Conservation (phyloP, 805 yeast genomes). For the Cyberlindnera subsufficiens region DNA sequence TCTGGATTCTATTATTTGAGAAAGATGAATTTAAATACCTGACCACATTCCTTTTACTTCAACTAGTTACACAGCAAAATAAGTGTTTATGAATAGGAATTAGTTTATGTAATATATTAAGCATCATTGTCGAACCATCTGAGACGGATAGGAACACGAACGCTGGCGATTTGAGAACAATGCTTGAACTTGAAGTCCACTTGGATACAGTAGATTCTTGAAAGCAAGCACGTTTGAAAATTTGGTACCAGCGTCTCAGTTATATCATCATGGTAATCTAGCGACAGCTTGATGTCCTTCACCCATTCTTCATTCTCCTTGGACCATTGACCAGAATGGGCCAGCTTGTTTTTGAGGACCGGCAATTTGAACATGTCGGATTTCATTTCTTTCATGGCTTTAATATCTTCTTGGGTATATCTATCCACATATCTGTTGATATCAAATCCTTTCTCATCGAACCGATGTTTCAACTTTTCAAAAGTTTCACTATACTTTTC, state of each 20-base stretch:
- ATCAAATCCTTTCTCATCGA: slow-evolving; percentile 4
- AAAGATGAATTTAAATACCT: no score
- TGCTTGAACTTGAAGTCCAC: slow-evolving; percentile 36
- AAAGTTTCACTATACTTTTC: slow-evolving; percentile 6
- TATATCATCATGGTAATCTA: slow-evolving; percentile 36
- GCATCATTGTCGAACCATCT: slow-evolving; percentile 23
- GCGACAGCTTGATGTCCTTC: slow-evolving; percentile 31
- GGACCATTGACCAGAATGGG: slow-evolving; percentile 26
- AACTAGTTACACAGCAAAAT: no score
- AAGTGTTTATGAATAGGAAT: no score
- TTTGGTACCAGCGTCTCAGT: slow-evolving; percentile 50
- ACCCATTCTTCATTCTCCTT: slow-evolving; percentile 4
- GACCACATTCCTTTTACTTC: no score
- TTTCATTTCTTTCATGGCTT: slow-evolving; percentile 16
- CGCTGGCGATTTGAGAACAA: slow-evolving; percentile 8
- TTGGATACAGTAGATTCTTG: slow-evolving; percentile 51
- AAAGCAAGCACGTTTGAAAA: slow-evolving; percentile 59
- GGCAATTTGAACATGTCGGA: slow-evolving; percentile 6
- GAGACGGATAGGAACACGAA: slow-evolving; percentile 33
- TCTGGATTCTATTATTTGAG: no score
- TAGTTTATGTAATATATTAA: no score
- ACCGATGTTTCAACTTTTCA: slow-evolving; percentile 14
- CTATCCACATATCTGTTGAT: slow-evolving; percentile 9
- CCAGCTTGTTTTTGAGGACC: slow-evolving; percentile 18
- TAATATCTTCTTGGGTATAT: slow-evolving; percentile 13